These are phyloP conservation scores for Cryptococcus sp. DNA, from an alignment of 1,284 basidiomycete species.

Conservation along the genomic window DNA sequence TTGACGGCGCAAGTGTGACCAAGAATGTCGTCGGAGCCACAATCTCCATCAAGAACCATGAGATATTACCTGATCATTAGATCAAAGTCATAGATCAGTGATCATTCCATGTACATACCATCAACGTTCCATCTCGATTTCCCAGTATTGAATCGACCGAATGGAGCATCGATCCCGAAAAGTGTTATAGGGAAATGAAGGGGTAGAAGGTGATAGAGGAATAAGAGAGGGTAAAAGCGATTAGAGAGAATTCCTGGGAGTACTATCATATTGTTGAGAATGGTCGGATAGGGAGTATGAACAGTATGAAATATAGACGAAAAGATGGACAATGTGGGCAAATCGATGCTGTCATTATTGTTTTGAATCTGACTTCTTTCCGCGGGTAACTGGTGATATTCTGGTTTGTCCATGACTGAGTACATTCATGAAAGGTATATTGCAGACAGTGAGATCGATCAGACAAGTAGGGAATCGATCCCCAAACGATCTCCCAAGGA, in stretches of 20 bases:
- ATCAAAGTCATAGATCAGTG: neutral
- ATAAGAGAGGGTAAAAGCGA: conserved; percentile 28
- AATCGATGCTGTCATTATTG: too few relatives aligned
- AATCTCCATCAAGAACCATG: conserved; percentile 83
- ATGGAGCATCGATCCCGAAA: conserved; percentile 60
- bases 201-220: conserved; percentile 46
- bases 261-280: too few relatives aligned
- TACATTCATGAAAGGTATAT: too few relatives aligned
- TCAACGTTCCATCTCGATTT: conserved; percentile 55
- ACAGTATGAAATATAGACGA: too few relatives aligned
- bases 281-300: too few relatives aligned
- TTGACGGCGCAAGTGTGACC: conserved; percentile 13
- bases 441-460: too few relatives aligned
- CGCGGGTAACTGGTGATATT: too few relatives aligned
- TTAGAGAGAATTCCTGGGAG: neutral
- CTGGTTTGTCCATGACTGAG: too few relatives aligned
- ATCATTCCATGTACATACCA: conserved; percentile 44
- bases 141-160: conserved; percentile 65
- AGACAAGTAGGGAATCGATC: too few relatives aligned
- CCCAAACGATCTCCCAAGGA: too few relatives aligned
- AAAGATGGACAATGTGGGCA: too few relatives aligned
- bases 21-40: conserved; percentile 57
- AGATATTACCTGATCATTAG: conserved; percentile 41
- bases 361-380: too few relatives aligned
- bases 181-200: conserved; percentile 45